Evolutionary conservation across 139 green algal genomes (phyloP).

Genomic region (Chlamydomonas asymmetrica): DNA sequence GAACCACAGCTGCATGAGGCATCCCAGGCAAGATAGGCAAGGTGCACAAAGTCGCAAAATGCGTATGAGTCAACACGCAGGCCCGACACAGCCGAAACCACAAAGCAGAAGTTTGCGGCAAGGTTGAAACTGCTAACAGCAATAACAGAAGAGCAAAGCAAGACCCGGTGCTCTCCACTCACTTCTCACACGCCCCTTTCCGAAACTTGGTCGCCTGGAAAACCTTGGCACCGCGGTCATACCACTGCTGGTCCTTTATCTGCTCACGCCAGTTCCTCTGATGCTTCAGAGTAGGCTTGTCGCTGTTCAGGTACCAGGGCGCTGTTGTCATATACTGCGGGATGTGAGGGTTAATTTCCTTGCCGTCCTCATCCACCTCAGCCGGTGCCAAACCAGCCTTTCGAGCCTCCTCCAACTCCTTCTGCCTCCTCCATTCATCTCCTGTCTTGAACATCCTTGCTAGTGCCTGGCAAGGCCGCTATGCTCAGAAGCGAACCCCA

Average conservation of each 20-base stretch:
- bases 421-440: slow-evolving; percentile 51
- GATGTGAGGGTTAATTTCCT: slow-evolving; percentile 99
- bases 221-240: slow-evolving; percentile 89
- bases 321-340: slow-evolving; percentile 97
- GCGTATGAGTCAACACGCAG: not conserved
- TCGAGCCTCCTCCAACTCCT: slow-evolving; percentile 95
- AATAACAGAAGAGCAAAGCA: not conserved
- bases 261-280: slow-evolving; percentile 93
- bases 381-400: slow-evolving; percentile 93
- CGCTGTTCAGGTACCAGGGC: slow-evolving; percentile 94
- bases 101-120: too few species aligned
- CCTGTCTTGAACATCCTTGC: too few species aligned
- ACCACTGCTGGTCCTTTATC: slow-evolving; percentile 69
- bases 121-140: too few species aligned
- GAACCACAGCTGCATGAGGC: slow-evolving; percentile 94
- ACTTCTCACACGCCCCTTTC: slow-evolving; percentile 98
- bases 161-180: slow-evolving; percentile 20
- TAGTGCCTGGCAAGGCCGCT: too few species aligned
- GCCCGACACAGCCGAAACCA: too few species aligned
- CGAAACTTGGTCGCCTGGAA: slow-evolving; percentile 94
- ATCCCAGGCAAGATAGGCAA: too few species aligned
- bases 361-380: slow-evolving; percentile 96
- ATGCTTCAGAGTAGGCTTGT: slow-evolving; percentile 93
- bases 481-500: too few species aligned
- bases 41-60: not conserved